Evolutionary conservation across 176 grass and related monocot species (phyloP).

Genomic region (Oryza officinalis): DNA sequence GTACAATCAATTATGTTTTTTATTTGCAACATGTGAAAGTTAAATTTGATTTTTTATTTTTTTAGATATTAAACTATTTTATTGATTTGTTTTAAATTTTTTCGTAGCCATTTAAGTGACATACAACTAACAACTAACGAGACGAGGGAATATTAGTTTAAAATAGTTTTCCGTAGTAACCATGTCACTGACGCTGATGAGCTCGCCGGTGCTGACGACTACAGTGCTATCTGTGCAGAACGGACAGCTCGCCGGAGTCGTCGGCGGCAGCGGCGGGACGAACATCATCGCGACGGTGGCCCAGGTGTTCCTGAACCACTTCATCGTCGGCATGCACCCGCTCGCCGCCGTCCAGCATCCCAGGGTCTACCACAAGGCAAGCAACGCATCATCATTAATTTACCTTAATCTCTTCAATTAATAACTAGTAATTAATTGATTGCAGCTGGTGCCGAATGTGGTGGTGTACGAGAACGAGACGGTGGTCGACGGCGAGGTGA

Average conservation of each 20-base stretch:
- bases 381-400: slow-evolving; percentile 20
- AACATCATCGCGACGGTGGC: slow-evolving; percentile 66
- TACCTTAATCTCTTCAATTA: background rate
- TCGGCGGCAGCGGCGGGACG: slow-evolving; percentile 74
- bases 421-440: background rate
- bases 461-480: slow-evolving; percentile 77
- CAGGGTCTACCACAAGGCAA: slow-evolving; percentile 66
- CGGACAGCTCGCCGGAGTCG: slow-evolving; percentile 69
- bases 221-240: slow-evolving; percentile 19
- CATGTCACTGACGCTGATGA: background rate
- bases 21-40: too few relatives aligned
- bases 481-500: slow-evolving; percentile 50
- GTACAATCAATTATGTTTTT: too few relatives aligned
- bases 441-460: slow-evolving; percentile 73
- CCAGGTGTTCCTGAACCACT: slow-evolving; percentile 88
- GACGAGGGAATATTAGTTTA: too few relatives aligned
- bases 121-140: too few relatives aligned
- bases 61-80: too few relatives aligned
- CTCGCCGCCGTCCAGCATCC: slow-evolving; percentile 66
- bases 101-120: too few relatives aligned
- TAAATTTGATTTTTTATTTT: too few relatives aligned
- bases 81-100: too few relatives aligned
- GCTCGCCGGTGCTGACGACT: background rate
- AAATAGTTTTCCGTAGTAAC: too few relatives aligned
- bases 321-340: slow-evolving; percentile 73